Evolutionary conservation across 106 monocot genomes (phyloP), one percentile per base, ranked within the genome.

Genomic region (Phalaenopsis aphrodite): DNA sequence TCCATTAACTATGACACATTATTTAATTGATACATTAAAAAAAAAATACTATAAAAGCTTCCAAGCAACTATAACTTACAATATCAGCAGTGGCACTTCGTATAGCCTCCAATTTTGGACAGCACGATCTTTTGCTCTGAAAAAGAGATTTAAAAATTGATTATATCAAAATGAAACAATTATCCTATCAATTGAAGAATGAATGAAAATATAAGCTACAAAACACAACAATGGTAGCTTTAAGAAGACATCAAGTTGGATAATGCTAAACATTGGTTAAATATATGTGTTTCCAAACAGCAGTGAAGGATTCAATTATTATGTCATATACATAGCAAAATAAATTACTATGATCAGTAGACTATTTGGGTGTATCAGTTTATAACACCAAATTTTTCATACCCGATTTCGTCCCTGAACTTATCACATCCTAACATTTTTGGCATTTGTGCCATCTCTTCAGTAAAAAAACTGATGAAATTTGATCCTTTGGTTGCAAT

Each of bases 71-170:
- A 47, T 4, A 23, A 82, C 94, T 94, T 84, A 99, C 99, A 55
- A 95, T 93, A 81, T 99, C 99, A 84, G 85, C 77, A 82, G 92
- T 99, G 77, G 98, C 98, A 82, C 69, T 79, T 85, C 91, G 91
- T 81, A 99, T 93, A 79, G 98, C 94, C 75, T 95, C 98, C 82
- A 99, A 56, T 64, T 99, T 99, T 37, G 94, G 92, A 64, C 87
- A 99, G 76, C 94, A 99, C 38, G 92, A 61, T 56, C 92, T 86
- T 84, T 87, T 91, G 77, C 89, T 93, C 98, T 99, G 81, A 46
- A 84, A 38, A 84, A 43, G 10, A 75, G 81, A 79, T 30, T 4
- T 30, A 64, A 4, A 42, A 42, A 78, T 84, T 69, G n/a, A 76
- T 41, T 15, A 19, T 47, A 48, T 5, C 41, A 77, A 67, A 75